phyloP scores from a whole-genome alignment of 2,329 filamentous ascomycete genomes.

The Aspergillus udagawae region DNA sequence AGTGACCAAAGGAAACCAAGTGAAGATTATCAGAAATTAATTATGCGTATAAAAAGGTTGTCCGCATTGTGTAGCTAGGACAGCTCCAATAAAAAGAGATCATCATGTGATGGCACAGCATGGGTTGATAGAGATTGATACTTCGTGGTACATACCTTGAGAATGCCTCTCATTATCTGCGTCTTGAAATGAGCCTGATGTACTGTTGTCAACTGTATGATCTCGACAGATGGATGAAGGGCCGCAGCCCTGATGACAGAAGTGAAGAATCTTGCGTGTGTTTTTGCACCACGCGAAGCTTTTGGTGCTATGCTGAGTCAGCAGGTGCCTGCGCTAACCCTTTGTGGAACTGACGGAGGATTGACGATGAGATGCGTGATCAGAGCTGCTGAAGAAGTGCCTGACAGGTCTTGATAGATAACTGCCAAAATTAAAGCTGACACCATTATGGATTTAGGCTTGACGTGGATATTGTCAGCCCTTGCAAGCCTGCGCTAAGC shows the following conservation, averaged over 20 bases:
- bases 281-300: conserved; percentile 1
- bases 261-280: conserved; percentile 14
- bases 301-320: conserved; percentile 18
- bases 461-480: no score
- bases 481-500: no score
- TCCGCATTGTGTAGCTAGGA: conserved; percentile 63
- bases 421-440: no score
- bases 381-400: no score
- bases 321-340: background rate
- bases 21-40: conserved; percentile 11
- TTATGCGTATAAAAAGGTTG: conserved; percentile 54
- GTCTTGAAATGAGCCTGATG: conserved; percentile 4
- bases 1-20: conserved; percentile 3
- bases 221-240: conserved; percentile 13
- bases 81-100: conserved; percentile 70
- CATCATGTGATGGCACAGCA: conserved; percentile 47
- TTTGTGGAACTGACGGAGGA: background rate
- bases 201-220: conserved; percentile 1
- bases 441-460: no score
- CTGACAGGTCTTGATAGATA: no score
- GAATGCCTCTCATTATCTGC: conserved; percentile 26
- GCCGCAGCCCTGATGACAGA: conserved; percentile 28
- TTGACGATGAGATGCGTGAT: no score
- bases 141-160: conserved; percentile 25
- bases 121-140: background rate